Evolutionary conservation across 2,329 filamentous ascomycete species (phyloP).

Genomic region (Elsinoe arachidis): DNA sequence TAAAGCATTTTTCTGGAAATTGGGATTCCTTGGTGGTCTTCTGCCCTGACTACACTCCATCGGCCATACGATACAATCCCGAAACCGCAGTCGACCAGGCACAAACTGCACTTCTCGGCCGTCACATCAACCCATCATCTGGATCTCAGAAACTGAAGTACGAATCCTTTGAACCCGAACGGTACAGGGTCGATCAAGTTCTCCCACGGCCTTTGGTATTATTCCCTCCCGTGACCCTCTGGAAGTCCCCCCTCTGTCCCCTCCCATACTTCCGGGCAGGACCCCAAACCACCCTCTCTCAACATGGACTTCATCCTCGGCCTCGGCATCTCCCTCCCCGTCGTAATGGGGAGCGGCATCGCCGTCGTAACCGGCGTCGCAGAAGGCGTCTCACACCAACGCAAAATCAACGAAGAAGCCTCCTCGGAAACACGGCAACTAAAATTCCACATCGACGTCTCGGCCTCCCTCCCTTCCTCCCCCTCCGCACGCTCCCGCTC

Average conservation of each 20-base stretch:
- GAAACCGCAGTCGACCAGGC: no score
- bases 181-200: no score
- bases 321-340: conserved; percentile 26
- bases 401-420: conserved; percentile 42
- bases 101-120: no score
- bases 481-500: conserved; percentile 24
- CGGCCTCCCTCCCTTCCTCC: conserved; percentile 29
- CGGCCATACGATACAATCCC: no score
- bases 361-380: conserved; percentile 44
- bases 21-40: no score
- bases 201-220: neutral
- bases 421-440: conserved; percentile 43
- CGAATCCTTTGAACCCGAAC: no score
- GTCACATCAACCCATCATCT: no score
- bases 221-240: neutral
- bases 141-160: no score
- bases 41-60: no score
- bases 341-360: conserved; percentile 34
- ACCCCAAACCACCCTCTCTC: neutral
- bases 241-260: no score
- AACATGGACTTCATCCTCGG: conserved; percentile 28
- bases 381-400: conserved; percentile 42
- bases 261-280: no score
- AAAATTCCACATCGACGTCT: conserved; percentile 43
- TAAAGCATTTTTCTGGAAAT: no score